Conservation (phyloP, 2,329 filamentous ascomycete species). For the Fusarium agapanthi region DNA sequence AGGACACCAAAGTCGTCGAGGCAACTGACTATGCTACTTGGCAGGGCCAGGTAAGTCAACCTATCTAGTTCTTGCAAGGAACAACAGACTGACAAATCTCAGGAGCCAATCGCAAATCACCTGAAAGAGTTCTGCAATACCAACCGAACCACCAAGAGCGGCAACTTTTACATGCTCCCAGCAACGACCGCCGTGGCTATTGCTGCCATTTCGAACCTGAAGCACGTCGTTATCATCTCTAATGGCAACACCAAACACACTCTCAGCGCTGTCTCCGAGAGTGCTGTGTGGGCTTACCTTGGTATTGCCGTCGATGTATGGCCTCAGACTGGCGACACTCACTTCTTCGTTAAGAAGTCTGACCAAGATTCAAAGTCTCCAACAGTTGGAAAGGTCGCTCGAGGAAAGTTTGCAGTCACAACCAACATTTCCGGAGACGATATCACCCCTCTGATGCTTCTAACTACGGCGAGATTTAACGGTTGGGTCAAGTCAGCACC, state of each 20-base stretch:
- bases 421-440: background rate
- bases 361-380: background rate
- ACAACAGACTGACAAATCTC: background rate
- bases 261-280: background rate
- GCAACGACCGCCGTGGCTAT: background rate
- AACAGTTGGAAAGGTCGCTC: background rate
- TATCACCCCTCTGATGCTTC: background rate
- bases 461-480: background rate
- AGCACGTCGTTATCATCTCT: background rate
- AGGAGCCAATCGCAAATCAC: background rate
- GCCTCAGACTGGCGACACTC: background rate
- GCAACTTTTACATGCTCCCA: background rate
- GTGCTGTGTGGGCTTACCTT: background rate
- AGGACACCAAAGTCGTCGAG: background rate
- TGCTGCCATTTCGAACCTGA: background rate
- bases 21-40: background rate
- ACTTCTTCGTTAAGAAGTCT: background rate
- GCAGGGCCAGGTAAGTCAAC: background rate
- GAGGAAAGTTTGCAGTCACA: background rate
- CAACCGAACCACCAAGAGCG: background rate
- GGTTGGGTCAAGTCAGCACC: background rate
- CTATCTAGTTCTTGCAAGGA: background rate
- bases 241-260: background rate
- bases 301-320: background rate
- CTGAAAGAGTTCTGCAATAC: background rate